Evolutionary conservation across 208 protist genomes (phyloP).

Genomic region (Leishmania arabica): DNA sequence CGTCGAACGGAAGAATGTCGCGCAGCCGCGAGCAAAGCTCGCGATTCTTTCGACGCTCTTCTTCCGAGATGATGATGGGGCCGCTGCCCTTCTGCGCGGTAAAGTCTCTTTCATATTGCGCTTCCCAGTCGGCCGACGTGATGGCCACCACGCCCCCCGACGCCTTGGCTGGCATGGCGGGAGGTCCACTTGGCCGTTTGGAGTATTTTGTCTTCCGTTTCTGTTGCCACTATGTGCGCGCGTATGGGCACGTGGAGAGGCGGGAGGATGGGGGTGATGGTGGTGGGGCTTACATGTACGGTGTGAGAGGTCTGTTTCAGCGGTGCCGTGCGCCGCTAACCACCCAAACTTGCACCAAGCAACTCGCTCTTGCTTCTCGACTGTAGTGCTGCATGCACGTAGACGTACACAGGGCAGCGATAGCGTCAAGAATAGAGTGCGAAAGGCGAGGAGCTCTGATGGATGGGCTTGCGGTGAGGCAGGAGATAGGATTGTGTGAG

Average conservation of each 20-base stretch:
- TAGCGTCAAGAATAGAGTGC: not conserved
- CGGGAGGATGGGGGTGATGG: not conserved
- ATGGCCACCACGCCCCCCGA: not conserved
- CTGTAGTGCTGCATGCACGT: not conserved
- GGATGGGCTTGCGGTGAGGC: not conserved
- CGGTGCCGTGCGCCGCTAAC: not conserved
- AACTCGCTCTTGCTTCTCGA: not conserved
- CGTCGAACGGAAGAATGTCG: slow-evolving; percentile 68
- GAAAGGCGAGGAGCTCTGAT: not conserved
- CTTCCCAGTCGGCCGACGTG: slow-evolving; percentile 25
- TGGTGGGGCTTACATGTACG: not conserved
- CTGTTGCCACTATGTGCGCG: not conserved
- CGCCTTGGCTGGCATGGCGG: not conserved
- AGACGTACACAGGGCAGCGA: not conserved
- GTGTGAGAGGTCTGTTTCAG: not conserved
- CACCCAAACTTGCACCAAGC: not conserved
- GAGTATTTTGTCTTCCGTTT: not conserved
- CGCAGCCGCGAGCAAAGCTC: slow-evolving; percentile 37
- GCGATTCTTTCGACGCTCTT: slow-evolving; percentile 67
- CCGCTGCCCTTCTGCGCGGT: slow-evolving; percentile 43
- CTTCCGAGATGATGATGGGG: slow-evolving; percentile 40
- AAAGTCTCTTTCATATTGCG: slow-evolving; percentile 49
- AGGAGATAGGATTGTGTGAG: not conserved
- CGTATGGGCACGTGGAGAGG: not conserved
- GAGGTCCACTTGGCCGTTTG: not conserved